These are phyloP conservation scores for Heracleum sosnowskyi DNA, from an alignment of 129 eudicot species.

Conservation along the genomic window DNA sequence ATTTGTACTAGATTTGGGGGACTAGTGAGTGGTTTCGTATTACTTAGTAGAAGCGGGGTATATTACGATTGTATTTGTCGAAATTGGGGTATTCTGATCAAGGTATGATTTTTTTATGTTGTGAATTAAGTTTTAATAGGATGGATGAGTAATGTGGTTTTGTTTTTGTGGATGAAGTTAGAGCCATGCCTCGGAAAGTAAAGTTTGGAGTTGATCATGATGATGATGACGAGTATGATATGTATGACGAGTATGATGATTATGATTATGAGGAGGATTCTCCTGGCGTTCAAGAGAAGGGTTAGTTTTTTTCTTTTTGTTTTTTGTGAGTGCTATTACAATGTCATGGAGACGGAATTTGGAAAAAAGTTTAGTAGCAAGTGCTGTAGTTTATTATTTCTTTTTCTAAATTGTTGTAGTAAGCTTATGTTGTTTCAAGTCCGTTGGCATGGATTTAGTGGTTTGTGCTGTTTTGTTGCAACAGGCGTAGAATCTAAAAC, in stretches of 20 bases:
- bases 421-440: not conserved
- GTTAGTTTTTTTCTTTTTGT: slow-evolving; percentile 30
- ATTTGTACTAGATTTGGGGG: too few relatives aligned
- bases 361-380: not conserved
- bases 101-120: not conserved
- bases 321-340: slow-evolving; percentile 10
- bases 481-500: slow-evolving; percentile 29
- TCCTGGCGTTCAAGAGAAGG: slow-evolving; percentile 31
- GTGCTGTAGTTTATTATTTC: not conserved
- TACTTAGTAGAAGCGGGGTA: too few relatives aligned
- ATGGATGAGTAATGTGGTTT: not conserved
- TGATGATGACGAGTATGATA: slow-evolving; percentile 52
- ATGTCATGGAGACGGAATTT: not conserved
- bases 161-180: not conserved
- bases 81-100: not conserved
- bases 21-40: too few relatives aligned
- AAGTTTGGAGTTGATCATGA: slow-evolving; percentile 53
- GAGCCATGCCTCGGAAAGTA: slow-evolving; percentile 75
- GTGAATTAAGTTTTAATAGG: not conserved
- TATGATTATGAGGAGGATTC: slow-evolving; percentile 17
- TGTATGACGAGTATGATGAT: slow-evolving; percentile 51
- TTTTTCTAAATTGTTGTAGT: not conserved
- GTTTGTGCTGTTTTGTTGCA: slow-evolving; percentile 17
- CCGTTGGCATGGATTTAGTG: not conserved
- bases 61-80: too few relatives aligned